Base-by-base conservation (phyloP, 768 basidiomycete species). In the Lactarius trivialis region DNA sequence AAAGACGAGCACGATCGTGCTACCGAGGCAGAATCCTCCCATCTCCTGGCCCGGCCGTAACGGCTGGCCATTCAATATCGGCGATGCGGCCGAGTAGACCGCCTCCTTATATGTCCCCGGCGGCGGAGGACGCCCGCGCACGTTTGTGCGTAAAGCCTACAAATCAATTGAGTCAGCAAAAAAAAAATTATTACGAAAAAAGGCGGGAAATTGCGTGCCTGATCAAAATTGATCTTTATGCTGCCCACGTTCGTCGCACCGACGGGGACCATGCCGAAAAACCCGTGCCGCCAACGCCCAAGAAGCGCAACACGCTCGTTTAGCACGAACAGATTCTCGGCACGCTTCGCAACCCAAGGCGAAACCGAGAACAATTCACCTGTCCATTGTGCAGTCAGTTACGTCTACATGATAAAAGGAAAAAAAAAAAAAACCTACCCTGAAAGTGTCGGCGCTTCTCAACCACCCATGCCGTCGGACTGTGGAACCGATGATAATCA, bases 191-290 rank as follows among this genome's bases (percentile, higher is more conserved):
- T 12, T 6, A 21, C 14, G 9, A 53, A 60, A 49, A 60, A 4
- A 45, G 36, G 36, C n/a, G 41, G 8, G 9, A 36, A 30, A 54
- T 21, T 43, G 60, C 71, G 56, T 50, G 88, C 89, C 71, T 88
- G 79, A 73, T 99, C 97, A 73, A 99, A 99, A 72, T 97, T 95
- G 71, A 99, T 82, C 67, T 88, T 88, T 75, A 99, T 98, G 65
- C 88, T 90, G 5, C 97, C 97, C 56, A 98, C 97, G 72, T 99
- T 98, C 12, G 96, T 98, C 2, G 97, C 97, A 3, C 97, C 97
- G 32, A 99, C 96, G 11, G 97, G 97, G 0, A 97, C 85, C 93
- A 98, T 98, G 30, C 88, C 79, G 73, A 97, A 99, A 80, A 98
- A 98, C 1, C 97, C 97, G 68, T 97, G 78, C 70, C 85, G 85